phyloP scores from a whole-genome alignment of 1,284 basidiomycete species.

The Cystobasidium pallidum region DNA sequence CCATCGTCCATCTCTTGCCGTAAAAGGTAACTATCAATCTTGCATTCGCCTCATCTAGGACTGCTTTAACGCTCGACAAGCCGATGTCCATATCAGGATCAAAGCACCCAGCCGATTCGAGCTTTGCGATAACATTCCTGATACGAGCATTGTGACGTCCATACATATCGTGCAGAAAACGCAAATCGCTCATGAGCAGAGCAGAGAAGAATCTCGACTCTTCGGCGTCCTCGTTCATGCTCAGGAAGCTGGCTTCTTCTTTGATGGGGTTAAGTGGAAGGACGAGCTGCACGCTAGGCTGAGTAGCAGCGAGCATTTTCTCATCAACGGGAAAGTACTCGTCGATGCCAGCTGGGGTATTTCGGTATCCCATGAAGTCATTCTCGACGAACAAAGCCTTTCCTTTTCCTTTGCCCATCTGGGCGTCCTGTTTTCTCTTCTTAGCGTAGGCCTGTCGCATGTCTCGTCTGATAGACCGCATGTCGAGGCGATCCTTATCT shows the following conservation, averaged over 20 bases:
- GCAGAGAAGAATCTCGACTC: constrained; percentile 37
- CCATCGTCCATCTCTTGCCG: constrained; percentile 25
- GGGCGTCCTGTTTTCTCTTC: constrained; percentile 20
- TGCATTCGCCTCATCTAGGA: constrained; percentile 21
- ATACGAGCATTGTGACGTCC: constrained; percentile 33
- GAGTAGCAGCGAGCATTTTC: not conserved
- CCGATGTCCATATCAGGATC: constrained; percentile 18
- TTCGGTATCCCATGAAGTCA: not conserved
- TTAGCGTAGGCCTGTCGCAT: constrained; percentile 36
- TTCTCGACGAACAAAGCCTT: constrained; percentile 4
- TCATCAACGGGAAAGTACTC: constrained; percentile 36
- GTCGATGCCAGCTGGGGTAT: constrained; percentile 15
- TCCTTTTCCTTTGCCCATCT: constrained; percentile 34
- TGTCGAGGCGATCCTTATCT: constrained; percentile 36
- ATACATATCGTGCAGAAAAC: constrained; percentile 34
- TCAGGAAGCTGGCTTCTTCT: constrained; percentile 28
- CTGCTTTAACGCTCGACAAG: constrained; percentile 8
- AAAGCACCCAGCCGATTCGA: constrained; percentile 37
- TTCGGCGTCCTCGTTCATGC: constrained; percentile 30
- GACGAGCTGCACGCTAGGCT: constrained; percentile 34
- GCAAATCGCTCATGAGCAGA: constrained; percentile 42
- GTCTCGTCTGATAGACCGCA: constrained; percentile 37
- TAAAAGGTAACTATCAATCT: constrained; percentile 29
- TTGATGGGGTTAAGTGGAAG: constrained; percentile 35
- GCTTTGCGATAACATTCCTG: constrained; percentile 21